Conservation (phyloP, 106 monocot species). For the Dendrobium nobile region DNA sequence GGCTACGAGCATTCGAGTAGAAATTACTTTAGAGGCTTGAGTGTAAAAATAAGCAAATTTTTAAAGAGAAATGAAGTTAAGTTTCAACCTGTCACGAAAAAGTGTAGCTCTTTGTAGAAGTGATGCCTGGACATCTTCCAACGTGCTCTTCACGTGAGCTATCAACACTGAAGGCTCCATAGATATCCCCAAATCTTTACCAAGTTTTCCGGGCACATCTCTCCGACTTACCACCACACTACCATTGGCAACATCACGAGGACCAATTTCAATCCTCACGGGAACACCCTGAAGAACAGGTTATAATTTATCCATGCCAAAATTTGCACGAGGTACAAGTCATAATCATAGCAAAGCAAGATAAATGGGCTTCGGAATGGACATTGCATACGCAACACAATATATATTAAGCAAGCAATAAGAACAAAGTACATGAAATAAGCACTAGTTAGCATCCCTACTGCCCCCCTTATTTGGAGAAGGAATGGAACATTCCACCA, state of each 20-base stretch:
- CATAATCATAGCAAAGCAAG: not conserved
- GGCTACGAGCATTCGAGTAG: not conserved
- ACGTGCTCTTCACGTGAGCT: conserved; percentile 51
- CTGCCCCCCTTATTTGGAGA: too few relatives aligned
- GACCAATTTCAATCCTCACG: conserved; percentile 88
- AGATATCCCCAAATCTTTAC: conserved; percentile 92
- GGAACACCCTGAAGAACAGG: conserved; percentile 65
- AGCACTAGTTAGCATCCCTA: too few relatives aligned
- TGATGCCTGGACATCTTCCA: conserved; percentile 77
- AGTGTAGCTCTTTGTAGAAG: conserved; percentile 62
- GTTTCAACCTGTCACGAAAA: conserved; percentile 82
- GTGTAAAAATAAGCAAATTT: not conserved
- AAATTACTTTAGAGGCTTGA: not conserved
- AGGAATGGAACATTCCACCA: too few relatives aligned
- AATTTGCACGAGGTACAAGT: not conserved
- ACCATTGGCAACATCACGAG: conserved; percentile 64
- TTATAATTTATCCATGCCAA: not conserved
- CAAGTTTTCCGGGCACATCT: conserved; percentile 84
- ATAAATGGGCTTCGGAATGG: not conserved
- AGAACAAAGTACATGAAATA: not conserved
- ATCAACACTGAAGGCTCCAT: conserved; percentile 65
- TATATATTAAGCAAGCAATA: not conserved
- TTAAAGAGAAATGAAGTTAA: not conserved
- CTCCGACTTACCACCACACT: conserved; percentile 78
- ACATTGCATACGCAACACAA: not conserved